phyloP scores from a whole-genome alignment of 306 rosid species.

The Arachis hypogaea region DNA sequence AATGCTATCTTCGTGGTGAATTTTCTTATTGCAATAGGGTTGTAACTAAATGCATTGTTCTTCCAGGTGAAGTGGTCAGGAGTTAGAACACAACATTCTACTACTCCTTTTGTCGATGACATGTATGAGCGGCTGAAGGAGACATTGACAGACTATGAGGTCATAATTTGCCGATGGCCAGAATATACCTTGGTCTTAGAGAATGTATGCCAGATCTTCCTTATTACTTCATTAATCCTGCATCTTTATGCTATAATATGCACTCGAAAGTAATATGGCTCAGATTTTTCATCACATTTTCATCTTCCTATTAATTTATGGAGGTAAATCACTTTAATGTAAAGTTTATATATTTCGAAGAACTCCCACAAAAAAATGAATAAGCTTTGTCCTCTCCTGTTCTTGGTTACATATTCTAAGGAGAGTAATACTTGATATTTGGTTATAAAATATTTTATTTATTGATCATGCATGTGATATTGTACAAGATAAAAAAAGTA shows the following conservation, averaged over 20 bases:
- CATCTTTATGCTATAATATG: neutral
- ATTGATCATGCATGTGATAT: neutral
- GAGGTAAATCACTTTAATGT: neutral
- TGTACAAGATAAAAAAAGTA: conserved; percentile 2
- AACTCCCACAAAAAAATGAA: too few species aligned
- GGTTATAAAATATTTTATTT: conserved; percentile 4
- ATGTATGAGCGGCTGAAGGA: conserved; percentile 91
- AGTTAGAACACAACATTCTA: conserved; percentile 88
- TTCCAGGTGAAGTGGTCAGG: conserved; percentile 99
- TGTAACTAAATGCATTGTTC: conserved; percentile 39
- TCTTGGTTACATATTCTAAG: neutral
- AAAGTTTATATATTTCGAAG: neutral
- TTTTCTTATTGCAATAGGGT: conserved; percentile 24
- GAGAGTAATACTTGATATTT: neutral
- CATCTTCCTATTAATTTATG: neutral
- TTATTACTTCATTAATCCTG: conserved; percentile 10
- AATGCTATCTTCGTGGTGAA: conserved; percentile 19
- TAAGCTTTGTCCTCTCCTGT: neutral
- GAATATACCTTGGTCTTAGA: conserved; percentile 83
- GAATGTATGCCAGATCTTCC: conserved; percentile 61
- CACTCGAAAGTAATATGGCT: too few species aligned
- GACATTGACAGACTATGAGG: conserved; percentile 82
- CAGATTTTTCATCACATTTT: neutral
- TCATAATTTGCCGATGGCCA: conserved; percentile 98
- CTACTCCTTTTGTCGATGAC: conserved; percentile 97